Base-by-base conservation (phyloP, 768 basidiomycete genomes). In the Obba rivulosa region DNA sequence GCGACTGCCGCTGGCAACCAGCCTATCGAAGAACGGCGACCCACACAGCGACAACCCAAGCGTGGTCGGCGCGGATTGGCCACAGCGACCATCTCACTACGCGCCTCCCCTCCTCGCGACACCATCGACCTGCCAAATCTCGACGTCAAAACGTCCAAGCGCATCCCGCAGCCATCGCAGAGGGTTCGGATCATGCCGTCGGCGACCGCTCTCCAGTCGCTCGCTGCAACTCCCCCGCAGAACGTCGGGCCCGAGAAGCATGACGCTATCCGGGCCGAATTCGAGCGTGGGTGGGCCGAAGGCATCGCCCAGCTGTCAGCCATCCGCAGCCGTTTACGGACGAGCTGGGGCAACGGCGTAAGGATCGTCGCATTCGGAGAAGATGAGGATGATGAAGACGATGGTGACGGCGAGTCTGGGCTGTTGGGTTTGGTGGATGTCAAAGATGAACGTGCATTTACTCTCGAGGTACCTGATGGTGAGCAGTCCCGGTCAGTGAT, bases 41-140 rank as follows among this genome's bases (percentile, higher is more conserved):
- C 21, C 34, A 17, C 34, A 4, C 41, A 31, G 0, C 46, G 20
- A 14, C 36, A 39, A 36, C 39, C 46, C 25, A 36, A 37, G 34
- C 57, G 53, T 68, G 85, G 84, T 16, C 71, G 85, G 34, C 73
- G 71, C 37, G 84, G 84, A 8, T 51, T 88, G n/a, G 80, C 84
- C 3, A 77, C 76, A 1, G 76, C 87, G 4, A 78, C 81, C 3
- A 74, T 88, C 54, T 83, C 83, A 4, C 53, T 88, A 8, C 59
- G 64, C 28, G 49, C 46, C 42, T 44, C 59, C 44, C 44, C 53
- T 3, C 48, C 48, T 10, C 25, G 22, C 11, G 41, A 42, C 10
- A 5, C 40, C 3, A 22, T 37, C 8, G 23, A 25, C 2, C 31
- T 41, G 3, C 41, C 41, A 4, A 40, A 17, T 9, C 21, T 21